Percentiles rank a stretch among this genome's conserved stretches.
Evolutionary conservation across 2,329 filamentous ascomycete species (phyloP).

Genomic region (Fusarium subtropicale): DNA sequence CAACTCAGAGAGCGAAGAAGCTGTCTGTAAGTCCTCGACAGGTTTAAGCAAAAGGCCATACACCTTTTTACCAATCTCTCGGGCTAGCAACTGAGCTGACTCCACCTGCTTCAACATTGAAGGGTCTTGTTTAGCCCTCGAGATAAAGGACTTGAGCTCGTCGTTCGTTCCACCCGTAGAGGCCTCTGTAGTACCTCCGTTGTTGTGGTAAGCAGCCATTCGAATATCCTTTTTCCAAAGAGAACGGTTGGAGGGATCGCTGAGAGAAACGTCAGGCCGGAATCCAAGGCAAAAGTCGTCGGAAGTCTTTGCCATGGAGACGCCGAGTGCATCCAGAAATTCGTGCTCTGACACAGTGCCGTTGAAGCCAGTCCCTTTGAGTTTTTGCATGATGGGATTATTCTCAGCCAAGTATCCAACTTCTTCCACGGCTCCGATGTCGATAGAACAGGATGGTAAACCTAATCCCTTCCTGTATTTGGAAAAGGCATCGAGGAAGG

Average conservation of each 20-base stretch:
- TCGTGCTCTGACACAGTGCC: conserved; percentile 6
- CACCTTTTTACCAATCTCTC: conserved; percentile 11
- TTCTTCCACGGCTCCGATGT: conserved; percentile 7
- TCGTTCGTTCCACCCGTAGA: not conserved
- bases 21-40: not conserved
- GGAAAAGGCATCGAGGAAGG: conserved; percentile 7
- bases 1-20: conserved; percentile 9
- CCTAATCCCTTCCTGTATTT: not conserved
- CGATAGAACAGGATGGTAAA: not conserved
- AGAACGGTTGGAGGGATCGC: not conserved
- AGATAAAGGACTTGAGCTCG: conserved; percentile 2
- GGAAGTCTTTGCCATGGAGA: not conserved
- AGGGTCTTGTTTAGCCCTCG: conserved; percentile 4
- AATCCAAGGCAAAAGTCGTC: conserved; percentile 5
- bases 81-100: not conserved
- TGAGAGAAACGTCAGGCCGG: not conserved
- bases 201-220: conserved; percentile 10
- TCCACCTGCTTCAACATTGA: not conserved
- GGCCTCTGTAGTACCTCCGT: not conserved
- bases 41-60: conserved; percentile 6
- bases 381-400: conserved; percentile 7
- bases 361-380: not conserved
- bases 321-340: conserved; percentile 1
- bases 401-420: conserved; percentile 10
- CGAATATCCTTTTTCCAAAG: conserved; percentile 12